phyloP scores from a whole-genome alignment of 2,329 filamentous ascomycete species.

The Fusarium redolens region DNA sequence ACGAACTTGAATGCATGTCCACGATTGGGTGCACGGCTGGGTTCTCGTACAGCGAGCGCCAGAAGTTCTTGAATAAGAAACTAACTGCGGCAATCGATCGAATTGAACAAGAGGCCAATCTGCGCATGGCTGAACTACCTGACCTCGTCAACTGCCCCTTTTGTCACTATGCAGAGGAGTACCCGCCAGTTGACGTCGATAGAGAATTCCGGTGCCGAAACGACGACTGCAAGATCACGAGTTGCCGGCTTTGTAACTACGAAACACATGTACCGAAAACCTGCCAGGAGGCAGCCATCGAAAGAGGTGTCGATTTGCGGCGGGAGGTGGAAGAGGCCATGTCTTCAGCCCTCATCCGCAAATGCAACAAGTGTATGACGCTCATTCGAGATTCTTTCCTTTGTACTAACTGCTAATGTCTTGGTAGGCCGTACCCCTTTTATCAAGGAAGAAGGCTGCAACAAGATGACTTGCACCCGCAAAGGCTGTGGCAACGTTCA shows the following conservation, averaged over 20 bases:
- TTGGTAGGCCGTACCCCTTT: slow-evolving; percentile 73
- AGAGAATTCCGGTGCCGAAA: slow-evolving; percentile 80
- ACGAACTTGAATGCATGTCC: slow-evolving; percentile 77
- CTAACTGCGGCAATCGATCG: slow-evolving; percentile 72
- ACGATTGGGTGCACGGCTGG: slow-evolving; percentile 71
- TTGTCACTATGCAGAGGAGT: slow-evolving; percentile 83
- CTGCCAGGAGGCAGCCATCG: slow-evolving; percentile 73
- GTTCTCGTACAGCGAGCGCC: slow-evolving; percentile 68
- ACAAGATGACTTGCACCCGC: slow-evolving; percentile 82
- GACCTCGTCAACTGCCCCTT: slow-evolving; percentile 82
- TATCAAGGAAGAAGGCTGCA: slow-evolving; percentile 83
- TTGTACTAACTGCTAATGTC: slow-evolving; percentile 31
- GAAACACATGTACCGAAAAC: slow-evolving; percentile 78
- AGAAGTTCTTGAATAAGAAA: slow-evolving; percentile 67
- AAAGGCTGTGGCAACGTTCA: slow-evolving; percentile 62
- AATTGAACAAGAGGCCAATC: slow-evolving; percentile 75
- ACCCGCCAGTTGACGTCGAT: slow-evolving; percentile 72
- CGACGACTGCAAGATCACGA: slow-evolving; percentile 70
- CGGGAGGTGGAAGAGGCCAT: slow-evolving; percentile 85
- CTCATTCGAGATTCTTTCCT: slow-evolving; percentile 10
- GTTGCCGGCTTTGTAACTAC: slow-evolving; percentile 75
- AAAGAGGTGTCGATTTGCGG: slow-evolving; percentile 69
- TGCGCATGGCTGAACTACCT: slow-evolving; percentile 77
- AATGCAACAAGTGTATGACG: slow-evolving; percentile 73
- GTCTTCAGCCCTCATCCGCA: slow-evolving; percentile 80